phyloP scores from a whole-genome alignment of 1,284 basidiomycete species.

The Xerocomus minutiporus region DNA sequence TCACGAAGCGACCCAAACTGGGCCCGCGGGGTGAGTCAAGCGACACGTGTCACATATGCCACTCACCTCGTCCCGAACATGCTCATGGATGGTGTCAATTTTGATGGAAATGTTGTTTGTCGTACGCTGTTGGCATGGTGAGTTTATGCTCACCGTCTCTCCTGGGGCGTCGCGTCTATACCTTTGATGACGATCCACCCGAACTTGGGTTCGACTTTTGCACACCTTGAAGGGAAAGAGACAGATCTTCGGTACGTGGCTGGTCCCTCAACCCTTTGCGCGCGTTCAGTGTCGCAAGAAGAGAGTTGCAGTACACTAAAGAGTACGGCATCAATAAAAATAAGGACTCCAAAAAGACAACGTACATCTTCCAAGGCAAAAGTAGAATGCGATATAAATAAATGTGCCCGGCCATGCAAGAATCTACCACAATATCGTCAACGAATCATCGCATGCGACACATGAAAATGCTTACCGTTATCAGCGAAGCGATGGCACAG shows the following conservation, averaged over 20 bases:
- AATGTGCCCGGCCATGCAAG: slow-evolving; percentile 39
- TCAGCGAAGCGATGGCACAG: slow-evolving; percentile 42
- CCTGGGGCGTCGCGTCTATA: background rate
- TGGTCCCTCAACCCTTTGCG: slow-evolving; percentile 36
- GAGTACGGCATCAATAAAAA: background rate
- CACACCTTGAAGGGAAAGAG: slow-evolving; percentile 30
- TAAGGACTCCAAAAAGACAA: background rate
- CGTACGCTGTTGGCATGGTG: slow-evolving; percentile 13
- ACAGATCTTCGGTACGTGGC: slow-evolving; percentile 26
- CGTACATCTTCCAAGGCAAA: slow-evolving; percentile 47
- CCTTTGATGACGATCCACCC: slow-evolving; percentile 16
- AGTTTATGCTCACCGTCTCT: background rate
- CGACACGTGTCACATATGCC: background rate
- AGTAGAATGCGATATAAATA: slow-evolving; percentile 53
- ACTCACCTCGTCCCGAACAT: slow-evolving; percentile 28
- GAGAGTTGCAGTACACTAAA: slow-evolving; percentile 48
- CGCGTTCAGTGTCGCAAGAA: slow-evolving; percentile 49
- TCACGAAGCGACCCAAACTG: slow-evolving; percentile 16
- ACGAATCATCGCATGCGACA: background rate
- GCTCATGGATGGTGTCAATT: slow-evolving; percentile 33
- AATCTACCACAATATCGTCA: slow-evolving; percentile 28
- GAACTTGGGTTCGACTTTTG: slow-evolving; percentile 23
- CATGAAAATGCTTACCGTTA: slow-evolving; percentile 34
- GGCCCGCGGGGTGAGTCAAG: slow-evolving; percentile 3
- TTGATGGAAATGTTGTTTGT: slow-evolving; percentile 34